A percentile compares a stretch with the other conserved stretches of the same genome.
Conservation (phyloP, 441 rosid species). For the Populus hybrid region DNA sequence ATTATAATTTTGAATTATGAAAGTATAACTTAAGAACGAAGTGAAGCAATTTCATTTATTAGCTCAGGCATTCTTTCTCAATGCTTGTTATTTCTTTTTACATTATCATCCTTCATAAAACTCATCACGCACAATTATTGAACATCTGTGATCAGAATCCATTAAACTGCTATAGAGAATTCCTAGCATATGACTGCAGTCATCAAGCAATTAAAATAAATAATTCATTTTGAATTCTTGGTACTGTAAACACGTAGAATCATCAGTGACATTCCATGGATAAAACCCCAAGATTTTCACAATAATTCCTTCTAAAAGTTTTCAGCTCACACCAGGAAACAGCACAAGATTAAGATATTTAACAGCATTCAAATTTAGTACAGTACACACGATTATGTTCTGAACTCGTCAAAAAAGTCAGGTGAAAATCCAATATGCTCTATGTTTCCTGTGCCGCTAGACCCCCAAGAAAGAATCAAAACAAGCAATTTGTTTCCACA, state of each 20-base stretch:
- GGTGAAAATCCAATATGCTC: background rate
- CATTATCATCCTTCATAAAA: background rate
- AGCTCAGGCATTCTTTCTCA: background rate
- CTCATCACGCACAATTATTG: background rate
- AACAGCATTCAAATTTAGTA: background rate
- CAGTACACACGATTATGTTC: background rate
- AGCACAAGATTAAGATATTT: background rate
- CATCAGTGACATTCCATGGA: background rate
- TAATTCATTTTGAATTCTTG: background rate
- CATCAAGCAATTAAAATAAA: background rate
- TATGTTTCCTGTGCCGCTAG: background rate
- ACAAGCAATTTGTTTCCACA: background rate
- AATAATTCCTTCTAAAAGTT: background rate
- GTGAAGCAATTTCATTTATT: background rate
- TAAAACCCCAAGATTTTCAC: background rate
- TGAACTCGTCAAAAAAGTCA: background rate
- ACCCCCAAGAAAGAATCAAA: background rate
- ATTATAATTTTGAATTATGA: background rate
- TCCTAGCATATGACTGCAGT: background rate
- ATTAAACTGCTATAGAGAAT: background rate
- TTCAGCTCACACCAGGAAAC: background rate
- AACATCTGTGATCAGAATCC: background rate
- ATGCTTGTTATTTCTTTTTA: background rate
- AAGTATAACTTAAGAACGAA: background rate
- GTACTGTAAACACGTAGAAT: background rate